Conservation (phyloP, 2,329 filamentous ascomycete species). For the Grosmannia huntii region DNA sequence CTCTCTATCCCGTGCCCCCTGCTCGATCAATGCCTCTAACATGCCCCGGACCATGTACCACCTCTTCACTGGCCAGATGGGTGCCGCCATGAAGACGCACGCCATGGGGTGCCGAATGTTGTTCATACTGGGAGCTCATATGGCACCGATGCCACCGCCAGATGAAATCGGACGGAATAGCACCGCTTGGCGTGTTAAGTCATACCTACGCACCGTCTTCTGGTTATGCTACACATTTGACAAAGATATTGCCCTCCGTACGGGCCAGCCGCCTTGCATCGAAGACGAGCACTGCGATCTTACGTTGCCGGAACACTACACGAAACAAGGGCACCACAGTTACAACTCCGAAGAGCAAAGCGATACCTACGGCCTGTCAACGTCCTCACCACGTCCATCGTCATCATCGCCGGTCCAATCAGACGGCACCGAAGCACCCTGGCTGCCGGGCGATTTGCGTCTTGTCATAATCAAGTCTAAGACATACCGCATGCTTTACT, state of each 20-base stretch:
- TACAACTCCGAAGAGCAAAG: not conserved
- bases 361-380: not conserved
- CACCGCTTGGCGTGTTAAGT: constrained; percentile 15
- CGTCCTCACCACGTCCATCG: not conserved
- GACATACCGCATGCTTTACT: constrained; percentile 35
- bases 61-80: constrained; percentile 31
- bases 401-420: not conserved
- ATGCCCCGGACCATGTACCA: not conserved
- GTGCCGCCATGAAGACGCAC: constrained; percentile 29
- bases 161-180: too few species aligned
- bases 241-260: constrained; percentile 41
- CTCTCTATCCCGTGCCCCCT: not conserved
- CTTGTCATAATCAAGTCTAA: constrained; percentile 39
- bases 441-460: constrained; percentile 34
- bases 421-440: constrained; percentile 11
- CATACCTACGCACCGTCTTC: constrained; percentile 30
- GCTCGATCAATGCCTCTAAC: not conserved
- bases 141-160: constrained; percentile 1
- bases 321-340: not conserved
- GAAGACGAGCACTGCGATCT: constrained; percentile 39
- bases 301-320: constrained; percentile 24
- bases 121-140: constrained; percentile 30
- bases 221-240: constrained; percentile 43
- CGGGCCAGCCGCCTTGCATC: constrained; percentile 37
- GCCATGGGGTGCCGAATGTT: constrained; percentile 32